Evolutionary conservation across 192 early-diverging fungal species (phyloP), one percentile per base, ranked within the genome.

Genomic region (Coemansia sp.): DNA sequence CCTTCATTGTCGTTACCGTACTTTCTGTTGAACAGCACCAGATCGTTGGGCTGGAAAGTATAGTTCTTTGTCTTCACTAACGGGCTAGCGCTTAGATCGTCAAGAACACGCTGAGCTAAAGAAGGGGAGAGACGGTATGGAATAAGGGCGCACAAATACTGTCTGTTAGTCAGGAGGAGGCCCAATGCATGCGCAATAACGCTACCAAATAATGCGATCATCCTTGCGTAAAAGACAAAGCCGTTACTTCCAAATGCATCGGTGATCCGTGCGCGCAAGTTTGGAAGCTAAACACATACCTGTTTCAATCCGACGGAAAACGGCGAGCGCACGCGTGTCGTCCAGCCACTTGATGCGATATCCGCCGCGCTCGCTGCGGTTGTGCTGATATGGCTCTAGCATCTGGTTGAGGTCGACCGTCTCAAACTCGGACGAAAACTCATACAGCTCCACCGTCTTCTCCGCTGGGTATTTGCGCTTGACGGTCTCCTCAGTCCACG

Each of bases 341-440:
- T 75, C 68, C 45, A 84, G 83, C 83, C 83, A 84, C 65, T 84
- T 84, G 70, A 84, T 77, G 68, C 83, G 76, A 60, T 84, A 84
- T 3, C 83, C 83, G 20, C 83, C 83, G 57, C 76, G 73, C 52
- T 84, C 77, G 66, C 73, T 75, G 63, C 68, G 71, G 57, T 76
- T 56, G 72, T 84, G 83, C 74, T 84, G 77, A 74, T 84, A 84
- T n/a, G 83, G 83, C 62, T 80, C 75, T 43, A 84, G 74, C 74
- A 84, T 84, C 68, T 80, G 77, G 72, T 80, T 80, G 41, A 84
- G 77, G 56, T 84, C 83, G 23, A 75, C 74, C 20, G 83, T 84
- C 43, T 84, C 83, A 60, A 84, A 80, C 5, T 80, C 83, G 20
- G 81, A 73, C 60, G 81, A 84, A 46, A 84, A 84, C 60, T 72